Percentiles rank a stretch among this genome's conserved stretches.
Evolutionary conservation across 2,329 filamentous ascomycete genomes (phyloP).

Genomic region (Neonectria ditissima): DNA sequence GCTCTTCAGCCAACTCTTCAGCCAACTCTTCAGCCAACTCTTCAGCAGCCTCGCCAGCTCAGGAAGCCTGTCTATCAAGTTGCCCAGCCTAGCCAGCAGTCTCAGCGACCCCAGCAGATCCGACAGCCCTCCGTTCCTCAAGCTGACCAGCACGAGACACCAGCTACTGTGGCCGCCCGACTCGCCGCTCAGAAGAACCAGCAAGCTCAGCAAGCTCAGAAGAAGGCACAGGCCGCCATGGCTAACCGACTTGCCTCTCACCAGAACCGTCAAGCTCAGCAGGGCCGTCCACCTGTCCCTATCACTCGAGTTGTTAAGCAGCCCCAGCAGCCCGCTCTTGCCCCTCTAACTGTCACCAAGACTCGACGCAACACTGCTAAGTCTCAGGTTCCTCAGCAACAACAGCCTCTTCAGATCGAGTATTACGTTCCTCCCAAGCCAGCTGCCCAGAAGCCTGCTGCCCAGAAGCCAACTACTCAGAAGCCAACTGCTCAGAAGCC

Average conservation of each 20-base stretch:
- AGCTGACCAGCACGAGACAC: background rate
- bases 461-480: background rate
- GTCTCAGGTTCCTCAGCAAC: background rate
- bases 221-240: background rate
- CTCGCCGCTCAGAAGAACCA: background rate
- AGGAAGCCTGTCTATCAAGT: background rate
- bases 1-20: too few species aligned
- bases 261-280: too few species aligned
- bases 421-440: background rate
- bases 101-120: background rate
- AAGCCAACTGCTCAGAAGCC: background rate
- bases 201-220: too few species aligned
- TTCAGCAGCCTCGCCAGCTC: too few species aligned
- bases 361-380: background rate
- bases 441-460: background rate
- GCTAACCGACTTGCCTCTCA: background rate
- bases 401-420: background rate
- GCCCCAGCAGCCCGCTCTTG: background rate
- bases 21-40: too few species aligned
- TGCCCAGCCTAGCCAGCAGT: background rate
- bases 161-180: background rate
- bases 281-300: background rate
- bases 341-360: background rate
- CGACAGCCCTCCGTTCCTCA: background rate
- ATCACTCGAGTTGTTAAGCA: background rate